A percentile compares a stretch with the other conserved stretches of the same genome.
These are phyloP conservation scores for Massariosphaeria phaeospora DNA, from an alignment of 495 filamentous ascomycete genomes.

Conservation along the genomic window DNA sequence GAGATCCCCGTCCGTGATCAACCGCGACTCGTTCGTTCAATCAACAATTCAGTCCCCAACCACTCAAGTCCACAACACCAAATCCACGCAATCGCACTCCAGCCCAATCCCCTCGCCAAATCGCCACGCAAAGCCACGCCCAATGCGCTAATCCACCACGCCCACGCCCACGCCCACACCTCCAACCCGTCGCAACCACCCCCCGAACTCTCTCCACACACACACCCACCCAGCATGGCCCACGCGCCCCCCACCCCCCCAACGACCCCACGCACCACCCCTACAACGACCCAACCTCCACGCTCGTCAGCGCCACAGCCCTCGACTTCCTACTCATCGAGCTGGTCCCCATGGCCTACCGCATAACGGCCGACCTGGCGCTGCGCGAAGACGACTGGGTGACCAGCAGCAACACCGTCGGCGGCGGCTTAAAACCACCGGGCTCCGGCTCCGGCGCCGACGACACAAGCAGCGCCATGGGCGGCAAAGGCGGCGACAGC, in stretches of 20 bases:
- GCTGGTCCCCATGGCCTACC: slow-evolving; percentile 88
- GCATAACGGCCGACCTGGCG: slow-evolving; percentile 58
- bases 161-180: no score
- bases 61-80: no score
- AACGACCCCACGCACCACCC: slow-evolving; percentile 1
- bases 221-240: background rate
- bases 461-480: slow-evolving; percentile 15
- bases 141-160: no score
- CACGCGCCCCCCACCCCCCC: slow-evolving; percentile 10
- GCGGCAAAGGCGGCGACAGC: slow-evolving; percentile 14
- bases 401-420: no score
- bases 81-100: no score
- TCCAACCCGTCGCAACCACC: background rate
- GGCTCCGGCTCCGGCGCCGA: background rate
- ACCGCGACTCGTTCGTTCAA: no score
- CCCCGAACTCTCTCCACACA: background rate
- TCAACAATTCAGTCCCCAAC: no score
- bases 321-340: slow-evolving; percentile 94
- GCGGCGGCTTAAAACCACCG: background rate
- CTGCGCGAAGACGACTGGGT: slow-evolving; percentile 36
- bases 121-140: no score
- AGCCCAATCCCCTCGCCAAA: no score
- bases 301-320: slow-evolving; percentile 72
- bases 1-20: no score
- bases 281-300: slow-evolving; percentile 65